Percentiles rank a stretch among this genome's conserved stretches.
Conservation (phyloP, 75 land plant species). For the Selaginella moellendorffii region DNA sequence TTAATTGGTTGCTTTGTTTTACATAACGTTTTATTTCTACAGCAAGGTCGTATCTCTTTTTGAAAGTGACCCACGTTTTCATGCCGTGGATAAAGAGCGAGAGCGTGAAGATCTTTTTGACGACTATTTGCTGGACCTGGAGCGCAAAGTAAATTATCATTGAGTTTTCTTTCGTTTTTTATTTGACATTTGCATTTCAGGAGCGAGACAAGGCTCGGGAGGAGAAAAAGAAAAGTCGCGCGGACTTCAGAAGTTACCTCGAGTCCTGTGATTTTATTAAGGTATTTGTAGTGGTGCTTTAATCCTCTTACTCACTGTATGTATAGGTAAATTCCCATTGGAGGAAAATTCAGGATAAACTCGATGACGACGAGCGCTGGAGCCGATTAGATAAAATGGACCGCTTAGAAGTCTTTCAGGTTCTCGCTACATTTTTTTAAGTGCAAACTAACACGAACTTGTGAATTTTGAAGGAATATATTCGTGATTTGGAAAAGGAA, state of each 20-base stretch:
- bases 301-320: neutral
- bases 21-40: slow-evolving; percentile 7
- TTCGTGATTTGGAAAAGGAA: slow-evolving; percentile 74
- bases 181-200: slow-evolving; percentile 19
- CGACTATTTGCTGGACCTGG: slow-evolving; percentile 57
- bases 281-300: slow-evolving; percentile 23
- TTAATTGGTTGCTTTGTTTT: neutral
- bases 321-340: slow-evolving; percentile 76
- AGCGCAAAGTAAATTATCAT: slow-evolving; percentile 43
- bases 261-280: slow-evolving; percentile 84
- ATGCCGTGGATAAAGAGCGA: slow-evolving; percentile 66
- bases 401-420: slow-evolving; percentile 74
- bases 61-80: slow-evolving; percentile 78
- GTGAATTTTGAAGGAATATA: slow-evolving; percentile 51
- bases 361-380: slow-evolving; percentile 94
- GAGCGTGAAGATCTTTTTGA: slow-evolving; percentile 87
- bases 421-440: slow-evolving; percentile 9
- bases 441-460: neutral
- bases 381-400: slow-evolving; percentile 81
- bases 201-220: slow-evolving; percentile 75
- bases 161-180: neutral
- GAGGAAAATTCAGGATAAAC: slow-evolving; percentile 84
- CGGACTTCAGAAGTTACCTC: slow-evolving; percentile 54
- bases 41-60: slow-evolving; percentile 72
- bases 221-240: slow-evolving; percentile 41